phyloP scores from a whole-genome alignment of 1,284 basidiomycete species.

The Puccinia horiana region DNA sequence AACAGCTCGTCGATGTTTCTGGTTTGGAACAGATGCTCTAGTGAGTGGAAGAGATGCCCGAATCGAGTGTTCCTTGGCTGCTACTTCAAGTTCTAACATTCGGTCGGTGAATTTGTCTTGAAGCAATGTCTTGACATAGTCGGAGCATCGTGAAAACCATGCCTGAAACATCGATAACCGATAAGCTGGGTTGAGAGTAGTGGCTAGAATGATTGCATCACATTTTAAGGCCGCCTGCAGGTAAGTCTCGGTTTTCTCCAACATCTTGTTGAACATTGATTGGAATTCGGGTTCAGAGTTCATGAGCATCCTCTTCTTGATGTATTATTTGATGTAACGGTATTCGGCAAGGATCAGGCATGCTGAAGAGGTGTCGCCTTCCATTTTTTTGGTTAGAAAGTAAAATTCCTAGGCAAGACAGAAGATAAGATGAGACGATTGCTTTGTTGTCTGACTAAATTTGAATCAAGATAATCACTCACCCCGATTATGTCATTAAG shows the following conservation, averaged over 20 bases:
- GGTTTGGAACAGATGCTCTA: neutral
- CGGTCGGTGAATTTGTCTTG: neutral
- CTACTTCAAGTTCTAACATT: neutral
- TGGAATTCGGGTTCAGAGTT: neutral
- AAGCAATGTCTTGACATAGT: neutral
- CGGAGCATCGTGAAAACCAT: neutral
- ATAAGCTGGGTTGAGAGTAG: neutral
- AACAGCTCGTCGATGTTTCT: neutral
- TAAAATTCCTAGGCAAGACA: neutral
- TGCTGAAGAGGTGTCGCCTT: neutral
- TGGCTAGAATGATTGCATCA: neutral
- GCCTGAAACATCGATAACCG: neutral
- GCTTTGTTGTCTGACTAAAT: neutral
- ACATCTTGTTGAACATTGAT: neutral
- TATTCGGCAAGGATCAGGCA: neutral
- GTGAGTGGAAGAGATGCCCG: too few species aligned
- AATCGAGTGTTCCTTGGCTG: neutral
- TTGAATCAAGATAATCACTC: neutral
- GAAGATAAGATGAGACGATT: too few species aligned
- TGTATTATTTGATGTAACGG: neutral
- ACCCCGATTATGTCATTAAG: neutral
- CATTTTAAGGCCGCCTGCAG: neutral
- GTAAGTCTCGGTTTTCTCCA: conserved; percentile 2
- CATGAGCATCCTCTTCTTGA: neutral
- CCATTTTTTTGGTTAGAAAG: conserved; percentile 1